Evolutionary conservation across 495 filamentous ascomycete species (phyloP), one percentile per base, ranked within the genome.

Genomic region (Penicillium crystallinum): DNA sequence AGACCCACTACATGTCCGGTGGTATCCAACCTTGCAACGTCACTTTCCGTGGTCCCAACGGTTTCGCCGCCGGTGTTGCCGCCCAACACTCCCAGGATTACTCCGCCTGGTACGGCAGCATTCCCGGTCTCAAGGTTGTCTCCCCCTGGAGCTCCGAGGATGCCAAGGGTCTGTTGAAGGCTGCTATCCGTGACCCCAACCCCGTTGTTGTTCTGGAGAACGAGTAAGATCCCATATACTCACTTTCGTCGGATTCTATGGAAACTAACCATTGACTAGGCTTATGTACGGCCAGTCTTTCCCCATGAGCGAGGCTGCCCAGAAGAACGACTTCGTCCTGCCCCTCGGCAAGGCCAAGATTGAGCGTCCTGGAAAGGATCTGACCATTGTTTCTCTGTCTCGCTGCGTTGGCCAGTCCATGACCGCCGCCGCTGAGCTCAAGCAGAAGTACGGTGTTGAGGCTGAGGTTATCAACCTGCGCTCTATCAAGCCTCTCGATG

Each of bases 1-100:
- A 97, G 79, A 98, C 93, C 18, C 95, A 97, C 70, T 98, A 98
- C 79, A 98, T 98, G 93, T 96, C 92, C 49, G 93, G 93, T 59
- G 93, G 93, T 71, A 98, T 96, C 72, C 93, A 98, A 74, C 93
- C 93, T 61, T 98, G 93, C 79, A 97, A 97, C 76, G 87, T 98
- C 70, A 97, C 95, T 54, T 98, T 98, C 84, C 91, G 93, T 70
- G 93, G 93, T 38, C 93, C 93, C 71, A 98, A 98, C 70, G 93
- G 93, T 54, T 98, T 98, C 70, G 93, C 93, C 50, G 67, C 93
- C 48, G 93, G 93, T 79, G 93, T 98, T 56, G 93, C 79, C 40
- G 93, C 93, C 46, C 93, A 98, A 78, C 93, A 98, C 80, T 97
- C 92, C 21, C 93, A 98, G 76, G 93, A 97, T 65, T 98, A 93